These are phyloP conservation scores for Ganoderma sinense DNA, from an alignment of 1,284 basidiomycete genomes.

Conservation along the genomic window DNA sequence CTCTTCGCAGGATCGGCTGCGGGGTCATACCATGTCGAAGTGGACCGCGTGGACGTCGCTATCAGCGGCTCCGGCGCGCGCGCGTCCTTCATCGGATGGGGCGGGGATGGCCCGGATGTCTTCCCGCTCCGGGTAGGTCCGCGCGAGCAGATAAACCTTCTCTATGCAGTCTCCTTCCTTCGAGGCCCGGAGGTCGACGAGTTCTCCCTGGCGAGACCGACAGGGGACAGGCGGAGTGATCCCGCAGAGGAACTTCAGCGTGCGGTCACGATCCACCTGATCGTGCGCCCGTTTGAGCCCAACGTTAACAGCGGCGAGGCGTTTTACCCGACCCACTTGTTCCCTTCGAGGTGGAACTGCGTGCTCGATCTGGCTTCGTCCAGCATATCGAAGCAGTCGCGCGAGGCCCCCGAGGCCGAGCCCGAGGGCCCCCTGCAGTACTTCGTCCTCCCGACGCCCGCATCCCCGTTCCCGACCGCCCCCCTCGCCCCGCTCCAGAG, in stretches of 20 bases:
- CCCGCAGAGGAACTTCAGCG: slow-evolving; percentile 63
- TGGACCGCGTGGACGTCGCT: slow-evolving; percentile 75
- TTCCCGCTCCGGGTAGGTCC: slow-evolving; percentile 78
- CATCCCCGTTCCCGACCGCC: slow-evolving; percentile 71
- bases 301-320: slow-evolving; percentile 23
- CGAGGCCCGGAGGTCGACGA: slow-evolving; percentile 64
- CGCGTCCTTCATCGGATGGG: slow-evolving; percentile 75
- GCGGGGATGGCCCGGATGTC: slow-evolving; percentile 47
- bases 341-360: slow-evolving; percentile 89
- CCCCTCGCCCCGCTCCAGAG: slow-evolving; percentile 22
- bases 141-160: slow-evolving; percentile 84
- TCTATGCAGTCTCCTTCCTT: slow-evolving; percentile 85
- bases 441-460: slow-evolving; percentile 71
- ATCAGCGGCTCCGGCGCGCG: slow-evolving; percentile 81
- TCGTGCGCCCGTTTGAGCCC: slow-evolving; percentile 66
- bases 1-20: slow-evolving; percentile 38
- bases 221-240: slow-evolving; percentile 13
- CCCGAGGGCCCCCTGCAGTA: slow-evolving; percentile 39
- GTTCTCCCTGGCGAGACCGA: slow-evolving; percentile 45
- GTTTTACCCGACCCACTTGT: slow-evolving; percentile 72
- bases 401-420: slow-evolving; percentile 13
- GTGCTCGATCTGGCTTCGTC: slow-evolving; percentile 74
- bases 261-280: slow-evolving; percentile 80
- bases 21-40: slow-evolving; percentile 68
- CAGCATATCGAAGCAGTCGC: slow-evolving; percentile 20